Evolutionary conservation across 495 filamentous ascomycete species (phyloP), one percentile per base, ranked within the genome.

Genomic region (Aspergillus bertholletiae): DNA sequence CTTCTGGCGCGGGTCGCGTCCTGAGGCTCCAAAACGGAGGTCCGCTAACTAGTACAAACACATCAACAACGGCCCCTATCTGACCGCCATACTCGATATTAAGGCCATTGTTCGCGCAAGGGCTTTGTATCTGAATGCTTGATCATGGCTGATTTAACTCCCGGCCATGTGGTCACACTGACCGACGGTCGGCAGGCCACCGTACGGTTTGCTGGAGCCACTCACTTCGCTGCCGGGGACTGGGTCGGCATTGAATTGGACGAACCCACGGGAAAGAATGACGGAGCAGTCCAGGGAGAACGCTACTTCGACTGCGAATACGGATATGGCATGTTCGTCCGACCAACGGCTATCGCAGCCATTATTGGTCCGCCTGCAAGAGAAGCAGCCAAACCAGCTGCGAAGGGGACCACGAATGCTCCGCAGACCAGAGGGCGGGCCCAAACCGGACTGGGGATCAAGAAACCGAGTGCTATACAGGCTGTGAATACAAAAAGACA

Each of bases 221-320:
- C 92, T 23, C 72, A 81, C 55, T 96, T 97, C 69, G 84, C 89
- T 28, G 65, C 69, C 3, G 95, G 92, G 50, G 86, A 89, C 24
- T 98, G 93, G 90, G 75, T 96, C 48, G 94, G 94, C 48, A 80
- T 97, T 43, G 92, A 96, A 78, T 81, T 98, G 54, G 85, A 89
- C 37, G 87, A 88, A 32, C 74, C 83, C n/a, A 80, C 77, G 11
- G 94, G 94, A 11, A 97, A 98, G 74, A 97, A 98, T 63, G 90
- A 98, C 78, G 94, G 94, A 59, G 83, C 87, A 26, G 88, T 97
- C 35, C 82, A 93, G 68, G 93, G 91, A 39, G 82, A 92, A 58
- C 79, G 90, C 35, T 98, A 98, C 69, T 98, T 97, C 63, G 83
- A 91, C 22, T 97, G 93, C 63, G 70, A 84, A 49, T 83, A 84